A percentile compares a stretch with the other conserved stretches of the same genome.
Evolutionary conservation across 192 early-diverging fungal species (phyloP).

Genomic region (Entomortierella parvispora): DNA sequence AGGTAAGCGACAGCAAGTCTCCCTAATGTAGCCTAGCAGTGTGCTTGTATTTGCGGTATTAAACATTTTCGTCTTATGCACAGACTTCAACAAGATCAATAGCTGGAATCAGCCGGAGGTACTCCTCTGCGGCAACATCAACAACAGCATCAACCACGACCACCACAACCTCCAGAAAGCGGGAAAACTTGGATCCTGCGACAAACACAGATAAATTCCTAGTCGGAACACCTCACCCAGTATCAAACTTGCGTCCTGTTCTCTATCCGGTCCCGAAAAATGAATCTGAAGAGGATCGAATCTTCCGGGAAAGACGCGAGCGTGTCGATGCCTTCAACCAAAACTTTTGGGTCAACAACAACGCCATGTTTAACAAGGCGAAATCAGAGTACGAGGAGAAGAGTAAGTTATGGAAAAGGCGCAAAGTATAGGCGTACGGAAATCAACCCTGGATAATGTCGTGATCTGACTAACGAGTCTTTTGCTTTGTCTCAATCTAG

Average conservation of each 20-base stretch:
- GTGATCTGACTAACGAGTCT: neutral
- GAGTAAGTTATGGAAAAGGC: slow-evolving; percentile 28
- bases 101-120: slow-evolving; percentile 3
- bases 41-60: neutral
- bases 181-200: slow-evolving; percentile 38
- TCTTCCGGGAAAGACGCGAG: slow-evolving; percentile 56
- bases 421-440: neutral
- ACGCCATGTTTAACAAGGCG: slow-evolving; percentile 58
- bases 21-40: neutral
- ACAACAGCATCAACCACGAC: slow-evolving; percentile 4
- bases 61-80: neutral
- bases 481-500: slow-evolving; percentile 25
- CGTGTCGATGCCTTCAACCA: slow-evolving; percentile 64
- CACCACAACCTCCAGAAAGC: slow-evolving; percentile 6
- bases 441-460: neutral
- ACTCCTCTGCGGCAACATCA: slow-evolving; percentile 12
- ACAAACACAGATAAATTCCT: slow-evolving; percentile 41
- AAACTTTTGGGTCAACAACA: slow-evolving; percentile 67
- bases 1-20: too few species aligned
- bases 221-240: slow-evolving; percentile 60
- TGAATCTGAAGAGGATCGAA: slow-evolving; percentile 58
- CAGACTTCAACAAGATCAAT: neutral
- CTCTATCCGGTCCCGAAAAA: slow-evolving; percentile 57
- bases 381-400: slow-evolving; percentile 63
- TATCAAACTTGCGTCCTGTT: slow-evolving; percentile 65